Conservation (phyloP, 1,139 yeast species). For the Blastobotrys illinoisensis region DNA sequence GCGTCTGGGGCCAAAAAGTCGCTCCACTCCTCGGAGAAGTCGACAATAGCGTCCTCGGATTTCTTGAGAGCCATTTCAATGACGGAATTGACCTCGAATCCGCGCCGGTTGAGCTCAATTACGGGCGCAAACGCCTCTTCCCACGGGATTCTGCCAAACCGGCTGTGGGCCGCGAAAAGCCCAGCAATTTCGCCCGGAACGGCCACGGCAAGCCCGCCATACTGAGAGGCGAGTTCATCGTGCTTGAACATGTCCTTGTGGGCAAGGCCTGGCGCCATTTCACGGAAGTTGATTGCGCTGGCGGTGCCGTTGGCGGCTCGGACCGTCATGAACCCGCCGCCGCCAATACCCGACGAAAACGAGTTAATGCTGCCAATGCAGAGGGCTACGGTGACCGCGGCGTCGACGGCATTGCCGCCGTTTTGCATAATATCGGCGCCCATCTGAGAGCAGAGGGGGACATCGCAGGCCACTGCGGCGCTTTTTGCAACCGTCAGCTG, state of each 20-base stretch:
- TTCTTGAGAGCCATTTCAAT: slow-evolving; percentile 38
- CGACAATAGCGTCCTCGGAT: slow-evolving; percentile 12
- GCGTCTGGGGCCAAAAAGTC: slow-evolving; percentile 34
- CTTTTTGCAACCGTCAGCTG: slow-evolving; percentile 29
- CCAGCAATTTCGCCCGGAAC: slow-evolving; percentile 91
- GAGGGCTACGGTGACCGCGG: slow-evolving; percentile 81
- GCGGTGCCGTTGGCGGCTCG: slow-evolving; percentile 42
- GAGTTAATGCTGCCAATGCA: slow-evolving; percentile 84
- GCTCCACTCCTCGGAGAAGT: slow-evolving; percentile 23
- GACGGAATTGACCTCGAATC: slow-evolving; percentile 55
- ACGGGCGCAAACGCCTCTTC: slow-evolving; percentile 70
- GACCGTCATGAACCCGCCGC: slow-evolving; percentile 75
- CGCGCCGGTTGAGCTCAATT: slow-evolving; percentile 56
- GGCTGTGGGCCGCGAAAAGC: slow-evolving; percentile 50
- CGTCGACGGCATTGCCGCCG: slow-evolving; percentile 86
- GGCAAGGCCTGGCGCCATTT: slow-evolving; percentile 69
- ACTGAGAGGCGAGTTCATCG: slow-evolving; percentile 45
- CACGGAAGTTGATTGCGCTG: slow-evolving; percentile 78
- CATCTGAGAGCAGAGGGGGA: slow-evolving; percentile 62
- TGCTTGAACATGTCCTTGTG: slow-evolving; percentile 59
- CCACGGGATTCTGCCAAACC: slow-evolving; percentile 73
- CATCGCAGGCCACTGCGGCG: slow-evolving; percentile 69
- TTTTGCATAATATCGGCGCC: slow-evolving; percentile 52
- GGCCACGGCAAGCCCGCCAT: slow-evolving; percentile 82
- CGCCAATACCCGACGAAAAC: slow-evolving; percentile 88